Base-by-base conservation (phyloP, 306 rosid species). In the Spatholobus suberectus region DNA sequence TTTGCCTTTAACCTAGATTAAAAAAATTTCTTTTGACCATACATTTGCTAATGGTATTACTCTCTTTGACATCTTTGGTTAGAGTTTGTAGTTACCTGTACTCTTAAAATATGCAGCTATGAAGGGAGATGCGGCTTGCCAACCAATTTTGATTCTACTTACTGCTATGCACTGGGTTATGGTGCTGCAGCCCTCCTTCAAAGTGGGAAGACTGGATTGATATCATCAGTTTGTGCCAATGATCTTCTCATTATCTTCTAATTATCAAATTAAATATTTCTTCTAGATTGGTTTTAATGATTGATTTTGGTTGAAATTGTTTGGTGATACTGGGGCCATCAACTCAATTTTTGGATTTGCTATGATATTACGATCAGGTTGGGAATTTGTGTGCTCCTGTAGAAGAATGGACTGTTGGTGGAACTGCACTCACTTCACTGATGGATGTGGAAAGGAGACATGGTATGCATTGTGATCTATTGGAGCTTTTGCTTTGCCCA, bases 401-500 rank as follows among this genome's bases (percentile, higher is more conserved):
- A 76, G 97, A 91, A 88, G 95, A 94, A 76, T 96, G 99, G 99
- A 90, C 94, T 3, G 99, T 92, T 78, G 81, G 99, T 87, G 99
- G 99, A 62, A 96, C 97, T 13, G 95, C 97, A 46, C 93, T 96
- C 77, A 94, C 97, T 37, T 70, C 99, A 41, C 67, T 96, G 76
- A 96, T 96, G 99, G 99, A 96, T 4, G 97, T 96, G 63, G 99
- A 96, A 91, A 89, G 99, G 91, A 94, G 99, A 88, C 99, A 94
- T 38, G 99, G 99, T 96, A 91, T 9, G 18, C 32, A 21, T 78
- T 82, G 32, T 68, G 75, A 40, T 81, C 77, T 58, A 47, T 47
- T 20, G 70, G 71, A 70, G 65, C 61, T 8, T 85, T 76, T 44
- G 26, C 43, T 70, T 40, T 73, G 65, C 52, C 79, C 66, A 62